Base-by-base conservation (phyloP, 2,329 filamentous ascomycete species). In the Periconia sp. region DNA sequence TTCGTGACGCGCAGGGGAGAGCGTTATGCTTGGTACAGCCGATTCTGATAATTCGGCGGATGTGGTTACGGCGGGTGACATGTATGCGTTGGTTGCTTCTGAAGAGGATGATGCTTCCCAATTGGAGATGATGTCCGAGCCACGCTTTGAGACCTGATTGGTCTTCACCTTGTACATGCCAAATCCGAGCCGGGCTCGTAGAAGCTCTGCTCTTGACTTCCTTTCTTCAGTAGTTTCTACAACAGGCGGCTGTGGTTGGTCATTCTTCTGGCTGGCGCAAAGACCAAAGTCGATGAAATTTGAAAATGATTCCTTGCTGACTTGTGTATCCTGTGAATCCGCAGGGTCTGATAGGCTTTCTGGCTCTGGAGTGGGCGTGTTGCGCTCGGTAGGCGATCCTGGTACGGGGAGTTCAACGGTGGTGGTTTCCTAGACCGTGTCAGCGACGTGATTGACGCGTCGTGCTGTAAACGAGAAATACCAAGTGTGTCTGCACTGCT, bases 91-190 rank as follows among this genome's bases (percentile, higher is more conserved):
- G 16, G 54, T 46, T 19, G 53, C 26, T 18, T 50, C 40, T 10
- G 51, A 55, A 12, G 49, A 54, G 2, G 57, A 54, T n/a, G 49
- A 52, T n/a, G n/a, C n/a, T 23, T 68, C 57, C 34, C 56, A 65
- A 11, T 52, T 55, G 5, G 65, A 63, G 9, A 71, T 63, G 28
- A 90, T 81, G 71, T 41, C 83, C 76, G 48, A 89, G 78, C 57
- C 50, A 1, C 86, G 84, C 19, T 88, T 77, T 43, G 80, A 73
- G 40, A 83, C 79, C 68, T 92, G 88, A 46, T 87, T 84, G 2
- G 87, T 91, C 43, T 79, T 80, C 53, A 92, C 76, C 70, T 91
- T 91, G 75, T 90, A 91, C 60, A 80, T 81, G 11, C 86, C 88
- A 15, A 90, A 79, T 19, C 81, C 78, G 12, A 92, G 80, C n/a